Evolutionary conservation across 2,329 filamentous ascomycete species (phyloP).

Genomic region (Colletotrichum salicis): DNA sequence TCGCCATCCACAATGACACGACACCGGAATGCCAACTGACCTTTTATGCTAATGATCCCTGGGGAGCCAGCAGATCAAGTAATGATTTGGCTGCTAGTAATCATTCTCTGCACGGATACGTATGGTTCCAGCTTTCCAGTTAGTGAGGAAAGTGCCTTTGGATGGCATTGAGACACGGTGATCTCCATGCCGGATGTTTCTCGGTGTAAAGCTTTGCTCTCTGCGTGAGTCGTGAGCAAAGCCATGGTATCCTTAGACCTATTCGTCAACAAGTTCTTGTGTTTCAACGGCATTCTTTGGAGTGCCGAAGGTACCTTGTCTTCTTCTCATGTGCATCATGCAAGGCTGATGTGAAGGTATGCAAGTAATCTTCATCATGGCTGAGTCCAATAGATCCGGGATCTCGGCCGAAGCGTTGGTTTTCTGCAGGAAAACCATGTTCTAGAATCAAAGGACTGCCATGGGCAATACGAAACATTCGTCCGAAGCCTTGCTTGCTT

Average conservation of each 20-base stretch:
- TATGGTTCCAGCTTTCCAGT: background rate
- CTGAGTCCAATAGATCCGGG: slow-evolving; percentile 12
- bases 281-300: slow-evolving; percentile 1
- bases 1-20: background rate
- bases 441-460: background rate
- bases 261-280: background rate
- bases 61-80: background rate
- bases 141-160: background rate
- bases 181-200: background rate
- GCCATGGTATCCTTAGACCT: background rate
- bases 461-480: background rate
- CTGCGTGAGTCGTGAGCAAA: background rate
- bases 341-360: slow-evolving; percentile 5
- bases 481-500: background rate
- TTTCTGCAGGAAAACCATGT: background rate
- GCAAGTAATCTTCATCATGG: slow-evolving; percentile 3
- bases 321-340: background rate
- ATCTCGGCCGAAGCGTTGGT: slow-evolving; percentile 1
- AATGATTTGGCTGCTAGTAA: background rate
- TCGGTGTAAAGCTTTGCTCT: too few species aligned
- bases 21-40: background rate
- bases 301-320: background rate
- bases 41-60: background rate
- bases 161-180: background rate
- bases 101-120: background rate